Evolutionary conservation across 257 asterid genomes (phyloP).

Genomic region (Ballota nigra): DNA sequence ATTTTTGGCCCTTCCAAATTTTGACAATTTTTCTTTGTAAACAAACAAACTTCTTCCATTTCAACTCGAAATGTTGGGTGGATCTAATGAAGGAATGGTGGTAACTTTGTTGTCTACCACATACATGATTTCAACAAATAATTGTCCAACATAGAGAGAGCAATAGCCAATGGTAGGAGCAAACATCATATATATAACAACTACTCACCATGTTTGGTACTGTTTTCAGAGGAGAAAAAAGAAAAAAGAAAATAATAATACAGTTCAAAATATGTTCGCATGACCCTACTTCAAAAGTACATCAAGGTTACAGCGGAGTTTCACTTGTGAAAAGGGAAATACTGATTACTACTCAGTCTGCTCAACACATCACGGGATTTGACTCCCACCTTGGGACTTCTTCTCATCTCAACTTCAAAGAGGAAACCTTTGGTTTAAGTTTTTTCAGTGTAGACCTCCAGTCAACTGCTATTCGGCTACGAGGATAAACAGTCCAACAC

Average conservation of each 20-base stretch:
- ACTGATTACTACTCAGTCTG: not conserved
- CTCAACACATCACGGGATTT: not conserved
- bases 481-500: constrained; percentile 1
- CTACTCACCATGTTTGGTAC: constrained; percentile 2
- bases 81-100: not conserved
- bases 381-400: not conserved
- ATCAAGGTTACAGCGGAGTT: constrained; percentile 7
- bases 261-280: constrained; percentile 1
- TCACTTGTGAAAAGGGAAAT: not conserved
- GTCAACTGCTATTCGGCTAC: not conserved
- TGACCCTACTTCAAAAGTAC: not conserved
- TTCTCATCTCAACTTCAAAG: constrained; percentile 6
- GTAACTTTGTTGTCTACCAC: not conserved
- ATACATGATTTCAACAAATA: too few species aligned
- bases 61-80: not conserved
- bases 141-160: too few species aligned
- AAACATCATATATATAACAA: not conserved
- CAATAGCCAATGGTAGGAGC: not conserved
- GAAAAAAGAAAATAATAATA: not conserved
- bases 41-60: too few species aligned
- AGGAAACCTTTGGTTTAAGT: not conserved
- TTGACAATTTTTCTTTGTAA: too few species aligned
- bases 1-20: not conserved
- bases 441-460: not conserved
- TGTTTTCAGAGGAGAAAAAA: not conserved